Conservation (phyloP, 2,329 filamentous ascomycete species). For the Knufia fluminis region DNA sequence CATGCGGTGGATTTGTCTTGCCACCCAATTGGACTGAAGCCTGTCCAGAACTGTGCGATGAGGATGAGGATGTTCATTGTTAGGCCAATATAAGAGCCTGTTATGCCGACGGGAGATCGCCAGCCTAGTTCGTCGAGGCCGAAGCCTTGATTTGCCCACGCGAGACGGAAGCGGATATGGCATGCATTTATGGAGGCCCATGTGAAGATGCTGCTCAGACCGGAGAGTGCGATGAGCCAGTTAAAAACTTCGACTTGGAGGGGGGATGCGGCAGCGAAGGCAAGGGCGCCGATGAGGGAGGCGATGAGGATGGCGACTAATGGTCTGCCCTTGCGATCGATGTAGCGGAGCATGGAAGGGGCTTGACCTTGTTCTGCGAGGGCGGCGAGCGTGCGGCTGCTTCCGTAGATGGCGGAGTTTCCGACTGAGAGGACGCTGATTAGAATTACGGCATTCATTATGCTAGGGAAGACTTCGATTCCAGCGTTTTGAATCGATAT, state of each 20-base stretch:
- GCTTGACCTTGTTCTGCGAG: constrained; percentile 40
- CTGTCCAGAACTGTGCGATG: constrained; percentile 40
- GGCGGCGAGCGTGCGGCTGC: constrained; percentile 48
- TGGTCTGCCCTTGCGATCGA: constrained; percentile 39
- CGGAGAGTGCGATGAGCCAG: constrained; percentile 57
- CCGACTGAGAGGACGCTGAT: constrained; percentile 52
- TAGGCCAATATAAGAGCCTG: constrained; percentile 55
- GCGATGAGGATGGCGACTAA: constrained; percentile 34
- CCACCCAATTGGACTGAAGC: constrained; percentile 23
- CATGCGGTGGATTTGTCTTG: constrained; percentile 14
- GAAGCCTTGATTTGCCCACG: constrained; percentile 51
- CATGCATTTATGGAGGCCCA: constrained; percentile 58
- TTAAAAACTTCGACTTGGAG: constrained; percentile 48
- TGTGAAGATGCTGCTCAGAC: constrained; percentile 54
- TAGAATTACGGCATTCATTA: constrained; percentile 60
- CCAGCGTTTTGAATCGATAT: constrained; percentile 54
- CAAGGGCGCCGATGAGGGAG: constrained; percentile 33
- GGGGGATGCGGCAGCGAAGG: constrained; percentile 33
- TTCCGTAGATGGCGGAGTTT: constrained; percentile 50
- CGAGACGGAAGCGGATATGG: constrained; percentile 59
- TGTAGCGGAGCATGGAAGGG: constrained; percentile 35
- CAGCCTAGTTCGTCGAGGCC: constrained; percentile 58
- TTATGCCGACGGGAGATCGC: constrained; percentile 49
- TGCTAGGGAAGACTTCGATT: constrained; percentile 50
- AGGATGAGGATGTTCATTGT: constrained; percentile 46